Evolutionary conservation across 2,329 filamentous ascomycete species (phyloP).

Genomic region (Colletotrichum camelliae): DNA sequence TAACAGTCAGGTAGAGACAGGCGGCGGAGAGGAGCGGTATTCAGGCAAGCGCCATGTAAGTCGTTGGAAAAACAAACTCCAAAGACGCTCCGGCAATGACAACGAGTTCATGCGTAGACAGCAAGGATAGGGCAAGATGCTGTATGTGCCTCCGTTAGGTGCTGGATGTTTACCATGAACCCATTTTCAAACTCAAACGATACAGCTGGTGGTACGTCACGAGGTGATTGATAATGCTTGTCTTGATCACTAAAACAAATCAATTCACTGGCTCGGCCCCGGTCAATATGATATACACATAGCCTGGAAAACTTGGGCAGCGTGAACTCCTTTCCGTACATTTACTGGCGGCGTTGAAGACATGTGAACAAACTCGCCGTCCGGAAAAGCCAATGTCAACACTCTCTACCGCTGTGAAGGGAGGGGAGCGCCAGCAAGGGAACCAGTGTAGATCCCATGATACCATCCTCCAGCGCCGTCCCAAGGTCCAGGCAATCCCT

Average conservation of each 20-base stretch:
- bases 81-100: background rate
- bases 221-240: background rate
- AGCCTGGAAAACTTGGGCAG: background rate
- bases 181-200: background rate
- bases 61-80: background rate
- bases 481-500: background rate
- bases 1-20: background rate
- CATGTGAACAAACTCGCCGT: background rate
- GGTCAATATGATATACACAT: background rate
- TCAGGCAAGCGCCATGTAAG: background rate
- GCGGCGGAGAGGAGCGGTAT: background rate
- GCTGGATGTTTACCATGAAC: background rate
- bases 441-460: background rate
- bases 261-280: background rate
- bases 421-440: background rate
- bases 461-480: slow-evolving; percentile 5
- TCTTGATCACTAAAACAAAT: background rate
- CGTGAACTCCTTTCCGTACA: background rate
- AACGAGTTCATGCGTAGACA: background rate
- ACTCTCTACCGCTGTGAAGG: background rate
- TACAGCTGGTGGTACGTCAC: background rate
- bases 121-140: background rate
- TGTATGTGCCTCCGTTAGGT: background rate
- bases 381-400: background rate
- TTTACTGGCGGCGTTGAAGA: background rate